Conservation (phyloP, 768 basidiomycete species). For the Amylocystis lapponica region DNA sequence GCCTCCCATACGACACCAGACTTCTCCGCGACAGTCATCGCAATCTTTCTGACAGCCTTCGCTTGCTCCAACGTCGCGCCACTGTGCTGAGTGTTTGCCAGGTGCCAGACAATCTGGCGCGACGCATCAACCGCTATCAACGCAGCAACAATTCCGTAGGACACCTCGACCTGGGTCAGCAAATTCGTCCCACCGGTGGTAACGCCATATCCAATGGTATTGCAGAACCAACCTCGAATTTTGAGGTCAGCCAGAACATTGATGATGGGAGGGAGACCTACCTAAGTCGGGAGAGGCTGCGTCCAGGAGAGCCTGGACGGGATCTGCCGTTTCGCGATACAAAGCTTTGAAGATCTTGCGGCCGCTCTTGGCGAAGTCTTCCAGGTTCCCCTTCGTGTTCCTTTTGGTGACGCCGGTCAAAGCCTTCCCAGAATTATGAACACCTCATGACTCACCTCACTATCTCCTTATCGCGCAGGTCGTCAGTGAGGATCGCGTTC, state of each 20-base stretch:
- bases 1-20: constrained; percentile 49
- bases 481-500: constrained; percentile 45
- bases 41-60: constrained; percentile 47
- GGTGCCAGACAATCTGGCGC: constrained; percentile 61
- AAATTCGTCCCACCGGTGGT: constrained; percentile 45
- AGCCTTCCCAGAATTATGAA: too few species aligned
- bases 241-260: too few species aligned
- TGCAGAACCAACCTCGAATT: constrained; percentile 50
- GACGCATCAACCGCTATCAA: constrained; percentile 59
- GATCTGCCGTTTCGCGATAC: constrained; percentile 51
- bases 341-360: constrained; percentile 38
- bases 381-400: constrained; percentile 34
- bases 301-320: constrained; percentile 42
- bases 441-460: constrained; percentile 47
- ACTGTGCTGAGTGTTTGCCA: constrained; percentile 46
- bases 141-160: constrained; percentile 55
- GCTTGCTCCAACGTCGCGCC: constrained; percentile 51
- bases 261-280: constrained; percentile 24
- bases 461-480: constrained; percentile 40
- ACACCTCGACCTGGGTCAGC: constrained; percentile 47
- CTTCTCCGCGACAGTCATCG: constrained; percentile 43
- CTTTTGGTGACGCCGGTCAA: constrained; percentile 23
- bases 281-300: constrained; percentile 60
- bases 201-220: constrained; percentile 50
- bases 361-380: constrained; percentile 40